Evolutionary conservation across 164 flowering plant genomes (phyloP).

Genomic region (Aristolochia contorta): DNA sequence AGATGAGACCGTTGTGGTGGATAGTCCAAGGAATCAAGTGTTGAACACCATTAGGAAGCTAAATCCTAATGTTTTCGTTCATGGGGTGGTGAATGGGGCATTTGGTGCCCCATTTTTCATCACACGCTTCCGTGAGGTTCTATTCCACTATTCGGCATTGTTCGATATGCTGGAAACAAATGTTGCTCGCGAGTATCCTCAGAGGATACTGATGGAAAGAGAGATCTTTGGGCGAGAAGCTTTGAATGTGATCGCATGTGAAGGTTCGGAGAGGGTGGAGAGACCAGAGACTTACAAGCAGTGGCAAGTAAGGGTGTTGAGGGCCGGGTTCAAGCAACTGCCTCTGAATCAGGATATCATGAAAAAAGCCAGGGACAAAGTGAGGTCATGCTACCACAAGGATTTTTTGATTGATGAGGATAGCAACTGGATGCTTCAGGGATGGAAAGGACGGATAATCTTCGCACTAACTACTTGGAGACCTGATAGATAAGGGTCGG

Average conservation of each 20-base stretch:
- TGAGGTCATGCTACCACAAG: constrained; percentile 40
- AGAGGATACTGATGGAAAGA: constrained; percentile 58
- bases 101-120: constrained; percentile 76
- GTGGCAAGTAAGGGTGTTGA: constrained; percentile 51
- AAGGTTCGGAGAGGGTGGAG: constrained; percentile 77
- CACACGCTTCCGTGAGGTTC: constrained; percentile 70
- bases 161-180: constrained; percentile 75
- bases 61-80: constrained; percentile 57
- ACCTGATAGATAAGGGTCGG: background rate
- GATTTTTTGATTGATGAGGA: constrained; percentile 70
- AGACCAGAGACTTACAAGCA: constrained; percentile 90
- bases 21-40: constrained; percentile 48
- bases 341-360: constrained; percentile 39
- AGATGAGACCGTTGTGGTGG: constrained; percentile 60
- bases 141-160: constrained; percentile 65
- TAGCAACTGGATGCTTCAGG: constrained; percentile 62
- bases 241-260: constrained; percentile 70
- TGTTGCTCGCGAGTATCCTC: constrained; percentile 50
- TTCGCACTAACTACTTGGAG: constrained; percentile 57
- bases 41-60: constrained; percentile 44
- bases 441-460: constrained; percentile 76
- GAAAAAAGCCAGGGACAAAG: constrained; percentile 29
- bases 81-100: constrained; percentile 58
- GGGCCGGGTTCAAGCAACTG: constrained; percentile 64
- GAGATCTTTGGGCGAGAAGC: constrained; percentile 58